phyloP scores from a whole-genome alignment of 495 filamentous ascomycete genomes.

The Acidiella bohemica region DNA sequence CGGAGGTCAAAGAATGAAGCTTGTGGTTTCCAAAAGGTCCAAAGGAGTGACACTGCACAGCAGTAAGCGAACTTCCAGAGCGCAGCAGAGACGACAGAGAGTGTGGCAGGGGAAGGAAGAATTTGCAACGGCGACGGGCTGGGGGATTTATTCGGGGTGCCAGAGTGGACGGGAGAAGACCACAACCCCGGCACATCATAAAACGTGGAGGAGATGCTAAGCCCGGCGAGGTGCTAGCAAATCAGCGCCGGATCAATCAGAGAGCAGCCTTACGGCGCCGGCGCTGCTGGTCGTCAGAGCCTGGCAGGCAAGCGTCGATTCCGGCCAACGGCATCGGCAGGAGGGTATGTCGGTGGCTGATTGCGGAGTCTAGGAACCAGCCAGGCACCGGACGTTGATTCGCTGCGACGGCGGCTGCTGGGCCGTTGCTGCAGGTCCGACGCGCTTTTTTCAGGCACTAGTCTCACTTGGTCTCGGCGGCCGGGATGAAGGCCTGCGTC shows the following conservation, averaged over 20 bases:
- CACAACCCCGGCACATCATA: no score
- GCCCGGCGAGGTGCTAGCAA: not conserved
- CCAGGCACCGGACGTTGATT: slow-evolving; percentile 1
- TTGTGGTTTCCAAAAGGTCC: no score
- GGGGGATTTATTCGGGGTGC: slow-evolving; percentile 4
- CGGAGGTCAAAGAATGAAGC: no score
- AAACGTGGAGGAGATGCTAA: slow-evolving; percentile 12
- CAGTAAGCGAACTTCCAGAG: slow-evolving; percentile 15
- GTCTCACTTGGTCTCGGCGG: no score
- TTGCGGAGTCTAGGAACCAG: slow-evolving; percentile 3
- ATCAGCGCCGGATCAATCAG: slow-evolving; percentile 1
- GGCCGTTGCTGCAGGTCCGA: slow-evolving; percentile 7
- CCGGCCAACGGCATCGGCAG: not conserved
- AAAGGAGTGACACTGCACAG: slow-evolving; percentile 16
- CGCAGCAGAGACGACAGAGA: slow-evolving; percentile 10
- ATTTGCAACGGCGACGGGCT: slow-evolving; percentile 1
- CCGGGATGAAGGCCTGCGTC: no score
- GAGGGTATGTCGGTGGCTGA: slow-evolving; percentile 6
- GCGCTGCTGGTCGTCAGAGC: not conserved
- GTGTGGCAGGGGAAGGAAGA: slow-evolving; percentile 3
- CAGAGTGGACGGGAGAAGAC: not conserved
- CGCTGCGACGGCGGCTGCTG: slow-evolving; percentile 8
- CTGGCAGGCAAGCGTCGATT: slow-evolving; percentile 6
- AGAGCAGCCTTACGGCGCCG: slow-evolving; percentile 6
- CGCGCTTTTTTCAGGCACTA: no score